These are phyloP conservation scores for Daedaleopsis sinensis DNA, from an alignment of 768 basidiomycete species.

Conservation along the genomic window DNA sequence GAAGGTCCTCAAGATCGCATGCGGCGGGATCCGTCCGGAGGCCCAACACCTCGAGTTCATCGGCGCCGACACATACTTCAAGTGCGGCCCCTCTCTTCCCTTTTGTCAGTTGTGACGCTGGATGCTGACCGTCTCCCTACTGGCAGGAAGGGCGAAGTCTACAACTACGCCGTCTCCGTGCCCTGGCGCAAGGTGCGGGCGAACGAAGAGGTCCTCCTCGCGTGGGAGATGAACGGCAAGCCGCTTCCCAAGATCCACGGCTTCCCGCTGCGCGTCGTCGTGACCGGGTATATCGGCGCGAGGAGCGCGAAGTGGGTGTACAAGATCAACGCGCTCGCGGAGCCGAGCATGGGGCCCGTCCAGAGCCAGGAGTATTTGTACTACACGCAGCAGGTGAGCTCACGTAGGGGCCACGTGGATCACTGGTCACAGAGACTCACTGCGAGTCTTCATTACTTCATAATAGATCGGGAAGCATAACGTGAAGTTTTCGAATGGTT, in stretches of 20 bases:
- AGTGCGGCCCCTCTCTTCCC: conserved; percentile 33
- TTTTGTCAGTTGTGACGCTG: background rate
- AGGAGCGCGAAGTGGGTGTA: conserved; percentile 58
- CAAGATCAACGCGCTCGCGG: conserved; percentile 50
- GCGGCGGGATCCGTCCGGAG: conserved; percentile 51
- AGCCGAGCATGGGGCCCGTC: conserved; percentile 54
- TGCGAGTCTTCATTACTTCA: no score
- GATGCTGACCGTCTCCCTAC: background rate
- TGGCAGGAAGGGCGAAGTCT: conserved; percentile 40
- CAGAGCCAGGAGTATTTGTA: conserved; percentile 58
- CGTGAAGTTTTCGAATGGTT: conserved; percentile 52
- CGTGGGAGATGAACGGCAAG: conserved; percentile 56
- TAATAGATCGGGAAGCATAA: conserved; percentile 55
- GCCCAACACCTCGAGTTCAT: conserved; percentile 57
- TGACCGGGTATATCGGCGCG: conserved; percentile 58
- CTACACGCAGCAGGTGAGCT: conserved; percentile 47
- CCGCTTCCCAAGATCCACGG: conserved; percentile 55
- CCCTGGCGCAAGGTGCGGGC: conserved; percentile 51
- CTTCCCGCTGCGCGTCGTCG: conserved; percentile 51
- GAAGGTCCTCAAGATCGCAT: conserved; percentile 55
- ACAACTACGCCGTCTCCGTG: conserved; percentile 51
- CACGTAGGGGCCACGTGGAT: background rate
- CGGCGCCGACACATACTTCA: conserved; percentile 61
- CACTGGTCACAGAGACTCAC: background rate
- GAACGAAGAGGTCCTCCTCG: conserved; percentile 53